Evolutionary conservation across 768 basidiomycete species (phyloP), one percentile per base, ranked within the genome.

Genomic region (Hericium coralloides): DNA sequence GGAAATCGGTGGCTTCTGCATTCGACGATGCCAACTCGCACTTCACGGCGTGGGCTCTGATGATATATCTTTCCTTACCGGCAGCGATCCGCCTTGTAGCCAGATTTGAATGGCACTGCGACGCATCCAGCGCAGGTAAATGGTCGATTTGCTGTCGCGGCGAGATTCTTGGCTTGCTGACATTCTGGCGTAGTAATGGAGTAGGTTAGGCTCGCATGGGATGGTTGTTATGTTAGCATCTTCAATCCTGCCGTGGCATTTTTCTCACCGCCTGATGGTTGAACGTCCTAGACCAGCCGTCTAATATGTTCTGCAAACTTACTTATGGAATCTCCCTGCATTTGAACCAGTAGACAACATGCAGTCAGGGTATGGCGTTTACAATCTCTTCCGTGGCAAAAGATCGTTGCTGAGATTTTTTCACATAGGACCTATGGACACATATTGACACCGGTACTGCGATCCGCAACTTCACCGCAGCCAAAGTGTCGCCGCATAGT

Each of bases 21-120:
- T 77, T 74, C 63, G 83, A 87, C 12, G 85, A 87, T 68, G 68
- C 76, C 25, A 85, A 86, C 66, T 75, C 83, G 2, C 85, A 87
- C 65, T 87, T 86, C 65, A 86, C 84, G 0, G 84, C 81, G 0
- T 87, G 85, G 85, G 83, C 83, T 37, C 68, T 87, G 31, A 79
- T 85, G 80, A 87, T 85, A 82, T 81, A 0, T 84, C 85, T 3
- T 74, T 87, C 14, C 70, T 86, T 53, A 80, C 85, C 56, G 79
- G 84, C 25, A 31, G 38, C 8, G n/a, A 20, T 18, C 31, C 10
- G 7, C 31, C 4, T 31, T 31, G 20, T 53, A 74, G 72, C 66
- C 73, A 17, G 64, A 73, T 60, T 74, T 66, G 63, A 69, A 68
- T 47, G 71, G 69, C 56, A 71, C 73, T 55, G 67, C 61, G 38